Percentiles rank a stretch among this genome's conserved stretches.
phyloP scores from a whole-genome alignment of 2,329 filamentous ascomycete genomes.

The Fusarium sp. region DNA sequence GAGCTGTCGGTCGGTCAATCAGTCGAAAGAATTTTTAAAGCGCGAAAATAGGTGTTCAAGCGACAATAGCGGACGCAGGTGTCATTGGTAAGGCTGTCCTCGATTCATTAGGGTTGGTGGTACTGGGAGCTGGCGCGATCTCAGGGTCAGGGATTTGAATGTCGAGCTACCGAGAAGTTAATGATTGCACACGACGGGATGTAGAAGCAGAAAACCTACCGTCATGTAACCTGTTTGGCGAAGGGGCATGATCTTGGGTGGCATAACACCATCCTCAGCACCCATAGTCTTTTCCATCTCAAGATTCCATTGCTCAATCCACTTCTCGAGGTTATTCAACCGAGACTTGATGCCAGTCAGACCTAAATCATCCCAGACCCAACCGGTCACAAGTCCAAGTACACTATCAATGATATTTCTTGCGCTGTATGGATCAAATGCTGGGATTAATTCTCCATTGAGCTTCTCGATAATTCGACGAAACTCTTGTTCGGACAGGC shows the following conservation, averaged over 20 bases:
- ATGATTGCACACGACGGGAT: not conserved
- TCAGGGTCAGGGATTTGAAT: constrained; percentile 86
- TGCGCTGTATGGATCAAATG: constrained; percentile 81
- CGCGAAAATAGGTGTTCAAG: constrained; percentile 26
- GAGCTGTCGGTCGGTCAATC: constrained; percentile 16
- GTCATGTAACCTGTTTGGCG: constrained; percentile 90
- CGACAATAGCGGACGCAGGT: constrained; percentile 44
- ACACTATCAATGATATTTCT: constrained; percentile 84
- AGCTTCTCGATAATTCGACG: constrained; percentile 83
- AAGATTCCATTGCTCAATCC: constrained; percentile 88
- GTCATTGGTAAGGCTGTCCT: constrained; percentile 52
- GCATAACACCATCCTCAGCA: constrained; percentile 62
- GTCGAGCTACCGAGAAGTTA: constrained; percentile 68
- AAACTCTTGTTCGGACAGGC: constrained; percentile 88
- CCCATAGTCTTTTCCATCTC: constrained; percentile 71
- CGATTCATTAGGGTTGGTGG: constrained; percentile 54
- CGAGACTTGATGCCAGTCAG: constrained; percentile 79
- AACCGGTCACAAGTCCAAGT: constrained; percentile 86
- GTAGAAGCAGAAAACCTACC: constrained; percentile 59
- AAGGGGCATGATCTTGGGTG: constrained; percentile 81
- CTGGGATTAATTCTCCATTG: constrained; percentile 80
- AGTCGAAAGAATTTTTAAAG: constrained; percentile 22
- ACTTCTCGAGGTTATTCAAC: constrained; percentile 77
- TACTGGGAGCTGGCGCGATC: constrained; percentile 67
- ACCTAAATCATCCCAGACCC: constrained; percentile 94